These are phyloP conservation scores for Xylaria flabelliformis DNA, from an alignment of 495 filamentous ascomycete species.

Conservation along the genomic window DNA sequence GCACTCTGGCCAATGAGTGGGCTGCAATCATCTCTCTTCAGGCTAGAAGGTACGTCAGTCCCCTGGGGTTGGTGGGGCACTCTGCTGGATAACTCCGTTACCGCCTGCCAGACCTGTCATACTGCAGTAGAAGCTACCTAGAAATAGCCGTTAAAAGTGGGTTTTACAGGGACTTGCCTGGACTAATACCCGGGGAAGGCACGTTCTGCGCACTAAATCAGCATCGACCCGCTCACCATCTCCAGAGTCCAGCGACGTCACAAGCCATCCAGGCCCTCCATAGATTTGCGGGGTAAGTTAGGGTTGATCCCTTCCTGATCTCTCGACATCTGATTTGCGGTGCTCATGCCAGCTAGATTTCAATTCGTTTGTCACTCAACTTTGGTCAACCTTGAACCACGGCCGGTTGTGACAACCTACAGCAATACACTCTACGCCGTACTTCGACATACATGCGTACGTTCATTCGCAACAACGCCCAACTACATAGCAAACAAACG, in stretches of 20 bases:
- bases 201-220: conserved; percentile 7
- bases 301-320: conserved; percentile 7
- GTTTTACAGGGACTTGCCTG: background rate
- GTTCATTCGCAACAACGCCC: background rate
- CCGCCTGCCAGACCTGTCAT: conserved; percentile 12
- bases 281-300: conserved; percentile 19
- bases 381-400: background rate
- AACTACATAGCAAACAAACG: background rate
- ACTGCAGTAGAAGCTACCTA: conserved; percentile 8
- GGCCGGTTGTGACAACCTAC: background rate
- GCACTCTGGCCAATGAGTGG: background rate
- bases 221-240: background rate
- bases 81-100: background rate
- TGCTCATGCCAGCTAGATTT: background rate
- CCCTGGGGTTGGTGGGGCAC: background rate
- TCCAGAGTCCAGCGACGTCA: conserved; percentile 7
- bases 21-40: background rate
- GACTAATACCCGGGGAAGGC: conserved; percentile 10
- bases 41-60: conserved; percentile 16
- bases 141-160: background rate
- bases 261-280: conserved; percentile 11
- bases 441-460: background rate
- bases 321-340: conserved; percentile 6
- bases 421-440: background rate
- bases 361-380: background rate